These are phyloP conservation scores for Aspergillus novofumigatus DNA, from an alignment of 2,329 filamentous ascomycete genomes.

Conservation along the genomic window DNA sequence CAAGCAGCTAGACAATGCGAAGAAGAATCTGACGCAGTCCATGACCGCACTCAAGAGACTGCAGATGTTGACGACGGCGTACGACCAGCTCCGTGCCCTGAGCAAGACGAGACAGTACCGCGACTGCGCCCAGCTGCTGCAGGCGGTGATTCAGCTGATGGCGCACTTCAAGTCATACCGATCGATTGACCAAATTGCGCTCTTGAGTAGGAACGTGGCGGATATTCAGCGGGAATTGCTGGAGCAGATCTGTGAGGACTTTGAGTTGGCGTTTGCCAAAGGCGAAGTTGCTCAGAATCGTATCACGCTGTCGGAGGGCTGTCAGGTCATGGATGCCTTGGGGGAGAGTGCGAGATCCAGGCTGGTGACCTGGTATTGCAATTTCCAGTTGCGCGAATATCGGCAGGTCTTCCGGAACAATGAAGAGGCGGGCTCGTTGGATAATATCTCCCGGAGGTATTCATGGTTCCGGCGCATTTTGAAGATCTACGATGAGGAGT, in stretches of 20 bases:
- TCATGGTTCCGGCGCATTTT: constrained; percentile 96
- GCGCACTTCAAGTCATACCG: constrained; percentile 97
- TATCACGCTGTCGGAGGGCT: constrained; percentile 75
- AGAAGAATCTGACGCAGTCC: constrained; percentile 90
- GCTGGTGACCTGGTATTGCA: constrained; percentile 94
- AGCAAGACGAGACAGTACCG: constrained; percentile 85
- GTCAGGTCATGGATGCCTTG: constrained; percentile 88
- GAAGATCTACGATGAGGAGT: constrained; percentile 92
- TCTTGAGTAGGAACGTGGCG: constrained; percentile 83
- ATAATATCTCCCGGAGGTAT: constrained; percentile 93
- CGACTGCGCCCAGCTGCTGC: constrained; percentile 88
- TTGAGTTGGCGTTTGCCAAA: constrained; percentile 91
- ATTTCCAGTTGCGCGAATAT: constrained; percentile 93
- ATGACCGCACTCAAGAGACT: constrained; percentile 97
- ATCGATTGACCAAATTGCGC: constrained; percentile 96
- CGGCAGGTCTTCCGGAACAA: constrained; percentile 92
- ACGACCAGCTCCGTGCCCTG: constrained; percentile 84
- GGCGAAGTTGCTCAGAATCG: constrained; percentile 70
- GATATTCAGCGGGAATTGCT: constrained; percentile 88
- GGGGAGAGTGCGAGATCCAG: constrained; percentile 80
- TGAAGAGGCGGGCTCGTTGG: constrained; percentile 90
- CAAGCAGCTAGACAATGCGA: constrained; percentile 92
- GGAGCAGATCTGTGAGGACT: constrained; percentile 98
- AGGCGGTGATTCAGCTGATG: constrained; percentile 96
- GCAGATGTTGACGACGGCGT: constrained; percentile 99